phyloP scores from a whole-genome alignment of 345 rosid species.

The Hevea brasiliensis region DNA sequence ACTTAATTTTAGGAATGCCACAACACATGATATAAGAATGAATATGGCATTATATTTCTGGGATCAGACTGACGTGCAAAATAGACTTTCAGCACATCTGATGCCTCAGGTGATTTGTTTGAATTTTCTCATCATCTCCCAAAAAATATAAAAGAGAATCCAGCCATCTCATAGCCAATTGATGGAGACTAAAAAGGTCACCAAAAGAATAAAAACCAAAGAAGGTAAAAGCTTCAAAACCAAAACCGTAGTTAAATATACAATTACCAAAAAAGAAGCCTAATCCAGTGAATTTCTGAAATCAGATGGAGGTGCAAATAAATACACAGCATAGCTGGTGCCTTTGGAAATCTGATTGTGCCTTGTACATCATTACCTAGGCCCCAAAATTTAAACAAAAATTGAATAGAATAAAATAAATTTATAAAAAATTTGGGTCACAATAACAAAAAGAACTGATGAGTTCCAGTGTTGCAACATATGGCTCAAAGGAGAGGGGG shows the following conservation, averaged over 20 bases:
- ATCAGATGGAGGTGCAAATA: not conserved
- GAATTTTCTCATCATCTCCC: slow-evolving; percentile 20
- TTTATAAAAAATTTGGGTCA: not conserved
- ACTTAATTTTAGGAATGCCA: not conserved
- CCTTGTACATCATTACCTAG: not conserved
- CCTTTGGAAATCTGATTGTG: not conserved
- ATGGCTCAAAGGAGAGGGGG: not conserved
- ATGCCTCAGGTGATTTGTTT: slow-evolving; percentile 11
- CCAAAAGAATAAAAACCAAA: not conserved
- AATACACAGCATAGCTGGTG: not conserved
- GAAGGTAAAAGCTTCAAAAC: not conserved
- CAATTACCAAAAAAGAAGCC: not conserved
- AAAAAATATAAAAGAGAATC: not conserved
- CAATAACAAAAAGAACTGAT: not conserved
- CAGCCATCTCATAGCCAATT: not conserved
- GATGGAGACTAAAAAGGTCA: not conserved
- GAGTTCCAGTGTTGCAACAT: not conserved
- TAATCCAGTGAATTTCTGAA: not conserved
- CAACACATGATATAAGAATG: not conserved
- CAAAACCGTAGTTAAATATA: not conserved
- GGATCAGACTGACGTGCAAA: slow-evolving; percentile 42
- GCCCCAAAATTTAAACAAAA: too few species aligned
- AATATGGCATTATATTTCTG: not conserved
- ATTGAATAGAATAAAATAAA: not conserved
- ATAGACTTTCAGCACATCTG: slow-evolving; percentile 16